Evolutionary conservation across 495 filamentous ascomycete genomes (phyloP).

Genomic region (Trichoderma reesei): DNA sequence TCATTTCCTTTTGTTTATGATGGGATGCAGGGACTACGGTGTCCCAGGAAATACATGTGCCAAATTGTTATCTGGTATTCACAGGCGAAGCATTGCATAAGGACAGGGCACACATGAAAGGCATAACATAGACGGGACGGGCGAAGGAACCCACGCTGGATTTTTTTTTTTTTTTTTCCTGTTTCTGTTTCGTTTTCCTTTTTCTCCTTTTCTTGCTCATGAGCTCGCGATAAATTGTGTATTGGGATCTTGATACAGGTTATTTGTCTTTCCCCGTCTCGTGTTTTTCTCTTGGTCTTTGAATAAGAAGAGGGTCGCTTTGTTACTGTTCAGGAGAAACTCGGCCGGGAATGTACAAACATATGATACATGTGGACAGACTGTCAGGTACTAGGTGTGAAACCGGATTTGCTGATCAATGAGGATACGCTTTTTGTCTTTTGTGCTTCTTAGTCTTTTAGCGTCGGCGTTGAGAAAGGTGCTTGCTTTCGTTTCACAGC

Average conservation of each 20-base stretch:
- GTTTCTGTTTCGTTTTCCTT: not conserved
- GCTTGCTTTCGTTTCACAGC: not conserved
- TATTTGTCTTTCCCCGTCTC: not conserved
- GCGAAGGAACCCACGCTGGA: not conserved
- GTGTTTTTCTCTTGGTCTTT: not conserved
- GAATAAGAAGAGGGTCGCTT: not conserved
- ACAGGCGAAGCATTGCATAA: conserved; percentile 7
- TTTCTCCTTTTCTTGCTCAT: not conserved
- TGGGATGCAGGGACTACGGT: not conserved
- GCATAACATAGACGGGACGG: conserved; percentile 7
- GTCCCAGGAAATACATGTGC: not conserved
- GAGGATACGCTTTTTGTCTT: conserved; percentile 1
- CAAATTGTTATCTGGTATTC: not conserved
- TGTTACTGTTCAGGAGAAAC: not conserved
- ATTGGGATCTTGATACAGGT: not conserved
- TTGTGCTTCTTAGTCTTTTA: not conserved
- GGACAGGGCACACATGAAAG: conserved; percentile 3
- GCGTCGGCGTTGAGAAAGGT: not conserved
- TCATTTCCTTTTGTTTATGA: conserved; percentile 4
- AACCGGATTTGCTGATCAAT: not conserved
- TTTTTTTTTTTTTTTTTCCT: not conserved
- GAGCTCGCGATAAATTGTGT: not conserved
- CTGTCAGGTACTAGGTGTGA: not conserved
- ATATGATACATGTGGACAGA: conserved; percentile 4
- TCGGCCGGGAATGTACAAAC: not conserved